Conservation (phyloP, 768 basidiomycete genomes). For the Leccinum uliginosum region DNA sequence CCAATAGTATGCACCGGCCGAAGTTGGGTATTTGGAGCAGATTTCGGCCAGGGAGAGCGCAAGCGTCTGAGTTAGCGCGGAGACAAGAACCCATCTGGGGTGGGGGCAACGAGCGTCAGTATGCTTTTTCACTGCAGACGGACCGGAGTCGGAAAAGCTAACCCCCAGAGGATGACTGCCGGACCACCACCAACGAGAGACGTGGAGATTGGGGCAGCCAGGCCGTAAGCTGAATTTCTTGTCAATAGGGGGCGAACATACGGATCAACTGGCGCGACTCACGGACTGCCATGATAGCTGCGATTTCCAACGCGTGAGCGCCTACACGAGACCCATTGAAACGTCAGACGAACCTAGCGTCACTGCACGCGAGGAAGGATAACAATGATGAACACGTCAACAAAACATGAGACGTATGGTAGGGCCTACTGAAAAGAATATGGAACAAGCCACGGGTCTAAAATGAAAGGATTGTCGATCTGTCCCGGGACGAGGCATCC, state of each 20-base stretch:
- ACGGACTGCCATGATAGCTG: constrained; percentile 64
- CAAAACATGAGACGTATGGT: neutral
- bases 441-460: constrained; percentile 51
- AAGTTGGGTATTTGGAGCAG: constrained; percentile 57
- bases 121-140: neutral
- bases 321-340: neutral
- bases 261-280: constrained; percentile 23
- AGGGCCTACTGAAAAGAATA: constrained; percentile 47
- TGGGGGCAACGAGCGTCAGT: neutral
- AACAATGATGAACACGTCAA: neutral
- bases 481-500: neutral
- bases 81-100: constrained; percentile 48
- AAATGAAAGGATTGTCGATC: neutral
- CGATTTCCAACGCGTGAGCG: constrained; percentile 1
- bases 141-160: neutral
- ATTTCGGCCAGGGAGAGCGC: constrained; percentile 56
- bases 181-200: constrained; percentile 53
- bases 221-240: constrained; percentile 43
- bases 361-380: constrained; percentile 32
- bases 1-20: constrained; percentile 65
- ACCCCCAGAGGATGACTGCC: constrained; percentile 59
- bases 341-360: constrained; percentile 37
- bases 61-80: constrained; percentile 42
- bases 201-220: constrained; percentile 55
- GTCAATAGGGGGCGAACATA: constrained; percentile 1